Percentiles rank a stretch among this genome's conserved stretches.
phyloP scores from a whole-genome alignment of 768 basidiomycete species.

The Leccinum broughii region DNA sequence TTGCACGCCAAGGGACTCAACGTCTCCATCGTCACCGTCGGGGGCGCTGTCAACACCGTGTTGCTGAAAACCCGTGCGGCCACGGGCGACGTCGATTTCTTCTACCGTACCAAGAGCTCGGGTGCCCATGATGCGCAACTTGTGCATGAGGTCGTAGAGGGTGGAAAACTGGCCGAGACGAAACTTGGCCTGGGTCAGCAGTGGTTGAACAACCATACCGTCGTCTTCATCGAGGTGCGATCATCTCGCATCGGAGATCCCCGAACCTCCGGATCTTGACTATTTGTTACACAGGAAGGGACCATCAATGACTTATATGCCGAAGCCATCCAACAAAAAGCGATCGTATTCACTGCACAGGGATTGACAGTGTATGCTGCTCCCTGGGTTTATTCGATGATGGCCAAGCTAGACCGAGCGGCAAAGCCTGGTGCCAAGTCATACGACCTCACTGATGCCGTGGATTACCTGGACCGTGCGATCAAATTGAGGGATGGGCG shows the following conservation, averaged over 20 bases:
- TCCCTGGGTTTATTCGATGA: conserved; percentile 10
- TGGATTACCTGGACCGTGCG: conserved; percentile 8
- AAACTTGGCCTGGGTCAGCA: neutral
- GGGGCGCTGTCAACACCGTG: conserved; percentile 14
- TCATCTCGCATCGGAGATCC: neutral
- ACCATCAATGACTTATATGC: neutral
- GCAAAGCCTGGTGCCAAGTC: conserved; percentile 9
- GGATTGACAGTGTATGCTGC: conserved; percentile 16
- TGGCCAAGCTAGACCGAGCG: conserved; percentile 12
- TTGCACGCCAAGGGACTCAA: conserved; percentile 4
- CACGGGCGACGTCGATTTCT: conserved; percentile 15
- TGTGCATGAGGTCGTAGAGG: neutral
- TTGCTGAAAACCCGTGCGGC: conserved; percentile 6
- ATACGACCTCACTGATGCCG: conserved; percentile 10
- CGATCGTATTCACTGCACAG: conserved; percentile 3
- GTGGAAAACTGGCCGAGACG: conserved; percentile 1
- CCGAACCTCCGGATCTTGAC: neutral
- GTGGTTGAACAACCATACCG: conserved; percentile 15
- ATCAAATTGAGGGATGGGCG: conserved; percentile 1
- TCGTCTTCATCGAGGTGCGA: conserved; percentile 5
- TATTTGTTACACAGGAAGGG: neutral
- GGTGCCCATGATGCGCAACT: neutral
- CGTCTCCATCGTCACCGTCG: conserved; percentile 8
- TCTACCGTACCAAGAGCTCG: conserved; percentile 8
- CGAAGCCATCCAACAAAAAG: conserved; percentile 6